Percentiles rank a stretch among this genome's conserved stretches.
Conservation (phyloP, 805 yeast genomes). For the Cyberlindnera mrakii region DNA sequence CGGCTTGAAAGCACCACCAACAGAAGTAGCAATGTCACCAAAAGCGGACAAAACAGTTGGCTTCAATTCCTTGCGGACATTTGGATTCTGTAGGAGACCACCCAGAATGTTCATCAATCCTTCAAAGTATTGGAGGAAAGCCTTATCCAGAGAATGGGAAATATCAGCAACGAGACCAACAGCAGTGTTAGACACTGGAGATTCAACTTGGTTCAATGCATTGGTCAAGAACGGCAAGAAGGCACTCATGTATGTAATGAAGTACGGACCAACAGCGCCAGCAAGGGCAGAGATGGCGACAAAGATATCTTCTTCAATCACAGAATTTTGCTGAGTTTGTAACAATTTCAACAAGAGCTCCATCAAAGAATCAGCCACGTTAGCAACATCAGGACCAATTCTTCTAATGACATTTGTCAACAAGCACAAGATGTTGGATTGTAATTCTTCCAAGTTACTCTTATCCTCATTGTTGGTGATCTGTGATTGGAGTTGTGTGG, state of each 20-base stretch:
- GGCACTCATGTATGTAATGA: conserved; percentile 70
- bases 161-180: conserved; percentile 95
- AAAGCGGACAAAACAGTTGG: conserved; percentile 88
- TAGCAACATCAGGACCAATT: conserved; percentile 54
- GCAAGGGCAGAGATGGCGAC: conserved; percentile 90
- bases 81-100: conserved; percentile 56
- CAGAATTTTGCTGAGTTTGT: conserved; percentile 51
- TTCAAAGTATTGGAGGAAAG: conserved; percentile 67
- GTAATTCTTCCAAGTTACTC: conserved; percentile 80
- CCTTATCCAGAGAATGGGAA: conserved; percentile 77
- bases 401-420: conserved; percentile 43
- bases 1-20: conserved; percentile 70
- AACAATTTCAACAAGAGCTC: conserved; percentile 70
- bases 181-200: conserved; percentile 81
- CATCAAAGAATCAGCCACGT: conserved; percentile 83
- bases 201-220: conserved; percentile 78
- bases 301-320: conserved; percentile 91
- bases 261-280: conserved; percentile 64
- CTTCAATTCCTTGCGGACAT: conserved; percentile 72
- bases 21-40: conserved; percentile 91
- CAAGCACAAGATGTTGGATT: conserved; percentile 45
- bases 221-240: conserved; percentile 77
- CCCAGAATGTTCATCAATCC: conserved; percentile 83
- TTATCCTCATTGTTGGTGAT: conserved; percentile 63
- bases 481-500: conserved; percentile 56